These are phyloP conservation scores for Leishmania arabica DNA, from an alignment of 208 protist species.

Conservation along the genomic window DNA sequence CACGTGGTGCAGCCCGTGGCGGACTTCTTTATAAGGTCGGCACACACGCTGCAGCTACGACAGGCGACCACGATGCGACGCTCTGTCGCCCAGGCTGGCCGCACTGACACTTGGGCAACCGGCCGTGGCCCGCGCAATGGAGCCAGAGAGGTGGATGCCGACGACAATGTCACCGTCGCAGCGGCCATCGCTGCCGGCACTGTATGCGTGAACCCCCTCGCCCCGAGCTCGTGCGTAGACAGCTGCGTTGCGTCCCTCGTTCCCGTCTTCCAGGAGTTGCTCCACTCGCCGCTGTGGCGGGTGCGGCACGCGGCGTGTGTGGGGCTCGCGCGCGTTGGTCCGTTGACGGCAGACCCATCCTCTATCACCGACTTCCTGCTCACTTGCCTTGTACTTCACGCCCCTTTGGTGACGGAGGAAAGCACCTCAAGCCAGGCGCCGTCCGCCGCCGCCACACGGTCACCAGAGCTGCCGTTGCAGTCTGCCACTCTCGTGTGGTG, in stretches of 20 bases:
- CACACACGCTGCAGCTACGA: slow-evolving; percentile 21
- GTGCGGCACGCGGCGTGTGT: slow-evolving; percentile 66
- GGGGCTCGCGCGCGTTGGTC: slow-evolving; percentile 51
- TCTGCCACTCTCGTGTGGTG: slow-evolving; percentile 54
- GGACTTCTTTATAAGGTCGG: slow-evolving; percentile 44
- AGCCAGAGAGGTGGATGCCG: slow-evolving; percentile 2
- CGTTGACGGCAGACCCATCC: slow-evolving; percentile 19
- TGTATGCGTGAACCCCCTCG: slow-evolving; percentile 33
- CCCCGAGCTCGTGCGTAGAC: slow-evolving; percentile 11
- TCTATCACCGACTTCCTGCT: slow-evolving; percentile 14
- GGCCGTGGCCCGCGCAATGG: not conserved
- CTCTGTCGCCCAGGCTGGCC: not conserved
- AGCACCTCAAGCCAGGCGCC: not conserved
- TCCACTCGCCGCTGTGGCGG: slow-evolving; percentile 36
- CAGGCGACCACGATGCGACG: slow-evolving; percentile 26
- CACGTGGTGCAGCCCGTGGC: slow-evolving; percentile 58
- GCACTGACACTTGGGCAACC: not conserved
- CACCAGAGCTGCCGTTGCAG: slow-evolving; percentile 20
- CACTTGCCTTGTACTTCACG: not conserved
- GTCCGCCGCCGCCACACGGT: not conserved
- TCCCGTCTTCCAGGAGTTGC: slow-evolving; percentile 28
- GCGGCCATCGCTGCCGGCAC: slow-evolving; percentile 47
- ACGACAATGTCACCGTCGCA: slow-evolving; percentile 50
- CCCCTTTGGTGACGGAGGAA: not conserved
- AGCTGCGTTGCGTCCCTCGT: slow-evolving; percentile 4